Evolutionary conservation across 345 rosid genomes (phyloP), one percentile per base, ranked within the genome.

Genomic region (Corchorus capsularis): DNA sequence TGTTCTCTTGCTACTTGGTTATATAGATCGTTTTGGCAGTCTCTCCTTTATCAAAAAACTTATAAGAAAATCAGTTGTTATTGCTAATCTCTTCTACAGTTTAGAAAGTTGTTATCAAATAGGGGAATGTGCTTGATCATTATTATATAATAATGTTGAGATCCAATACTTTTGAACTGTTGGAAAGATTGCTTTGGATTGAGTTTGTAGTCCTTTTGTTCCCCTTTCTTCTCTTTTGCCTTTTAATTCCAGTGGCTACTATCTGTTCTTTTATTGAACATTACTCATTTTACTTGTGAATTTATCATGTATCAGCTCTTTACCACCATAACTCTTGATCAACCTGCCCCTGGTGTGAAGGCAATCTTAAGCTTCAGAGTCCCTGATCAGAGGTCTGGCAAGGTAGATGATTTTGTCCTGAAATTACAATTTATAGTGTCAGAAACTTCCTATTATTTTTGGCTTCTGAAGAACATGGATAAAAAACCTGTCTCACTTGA

Each of bases 381-480:
- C 65, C 99, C 98, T 74, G 98, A 95, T 83, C 97, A 90, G 76
- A 90, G 94, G 82, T 95, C 99, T 54, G 98, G 97, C 81, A 95
- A 92, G 97, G 99, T 93, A 78, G 69, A 52, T n/a, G 5, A 34
- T 34, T 61, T 27, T 41, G 45, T 22, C 14, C 32, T 34, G 20
- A 17, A 54, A 43, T 13, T 32, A 35, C 46, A 35, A 43, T 39
- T 20, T 69, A 8, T 49, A 69, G 39, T 20, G 39, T 35, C 39
- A 4, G 10, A 2, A 41, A 52, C 14, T 61, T 17, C 14, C 61
- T 17, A 57, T 37, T 3, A 4, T 52, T 47, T 66, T 66, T 41
- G 50, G 10, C 45, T 59, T 67, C 11, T 49, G 34, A n/a, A 69
- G 53, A 72, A 67, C 60, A 19, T 66, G n/a, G 19, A 19, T 66